Evolutionary conservation across 73 alveolate genomes (phyloP).

Genomic region (Symbiodinium pilosum): DNA sequence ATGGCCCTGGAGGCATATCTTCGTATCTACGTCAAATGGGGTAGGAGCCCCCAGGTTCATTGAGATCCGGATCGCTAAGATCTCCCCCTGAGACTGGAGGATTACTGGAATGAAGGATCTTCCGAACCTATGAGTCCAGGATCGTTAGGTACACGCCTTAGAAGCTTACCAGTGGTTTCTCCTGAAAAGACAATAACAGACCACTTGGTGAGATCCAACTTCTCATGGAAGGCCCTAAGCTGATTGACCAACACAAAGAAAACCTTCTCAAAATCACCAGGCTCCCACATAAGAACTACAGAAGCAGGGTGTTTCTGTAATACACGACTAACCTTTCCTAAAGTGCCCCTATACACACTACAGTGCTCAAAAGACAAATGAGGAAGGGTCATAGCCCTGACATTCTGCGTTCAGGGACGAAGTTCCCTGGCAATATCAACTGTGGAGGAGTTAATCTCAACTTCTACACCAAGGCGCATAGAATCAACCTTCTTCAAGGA

Average conservation of each 20-base stretch:
- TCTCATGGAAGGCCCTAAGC: neutral
- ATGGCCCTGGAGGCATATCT: neutral
- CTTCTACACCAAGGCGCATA: neutral
- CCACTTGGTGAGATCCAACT: neutral
- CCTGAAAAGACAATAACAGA: neutral
- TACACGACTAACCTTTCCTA: neutral
- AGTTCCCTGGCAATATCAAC: neutral
- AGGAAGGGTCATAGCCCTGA: neutral
- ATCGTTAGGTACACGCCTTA: neutral
- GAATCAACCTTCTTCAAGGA: neutral
- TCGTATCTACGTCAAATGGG: neutral
- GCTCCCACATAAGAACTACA: neutral
- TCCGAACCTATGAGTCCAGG: neutral
- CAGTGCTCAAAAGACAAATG: neutral
- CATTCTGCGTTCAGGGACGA: neutral
- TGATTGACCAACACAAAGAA: neutral
- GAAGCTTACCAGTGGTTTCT: neutral
- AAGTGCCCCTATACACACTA: neutral
- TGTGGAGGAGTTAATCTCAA: neutral
- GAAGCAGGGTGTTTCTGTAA: neutral
- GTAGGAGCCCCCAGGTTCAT: neutral
- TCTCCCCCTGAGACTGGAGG: too few relatives aligned
- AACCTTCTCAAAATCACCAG: neutral
- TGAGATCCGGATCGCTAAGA: too few relatives aligned
- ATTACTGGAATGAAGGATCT: neutral